Conservation (phyloP, 2,329 filamentous ascomycete species). For the Curvularia sp. region DNA sequence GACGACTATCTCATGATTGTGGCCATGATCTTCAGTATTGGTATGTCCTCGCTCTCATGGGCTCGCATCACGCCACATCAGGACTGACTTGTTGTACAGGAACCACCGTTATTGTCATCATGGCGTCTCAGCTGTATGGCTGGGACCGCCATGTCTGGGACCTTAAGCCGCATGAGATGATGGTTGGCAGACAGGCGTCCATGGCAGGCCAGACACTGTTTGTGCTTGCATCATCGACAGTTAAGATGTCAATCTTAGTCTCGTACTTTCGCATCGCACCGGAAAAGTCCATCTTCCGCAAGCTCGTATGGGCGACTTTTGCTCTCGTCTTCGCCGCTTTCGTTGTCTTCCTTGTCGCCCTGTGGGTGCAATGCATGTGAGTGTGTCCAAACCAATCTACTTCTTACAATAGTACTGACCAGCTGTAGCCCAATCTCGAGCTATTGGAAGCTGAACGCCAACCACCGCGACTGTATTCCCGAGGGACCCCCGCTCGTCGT, state of each 20-base stretch:
- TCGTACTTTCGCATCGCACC: conserved; percentile 52
- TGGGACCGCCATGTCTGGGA: conserved; percentile 52
- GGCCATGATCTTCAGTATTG: conserved; percentile 41
- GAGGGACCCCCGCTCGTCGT: conserved; percentile 56
- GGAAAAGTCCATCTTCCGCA: conserved; percentile 50
- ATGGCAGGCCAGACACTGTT: conserved; percentile 51
- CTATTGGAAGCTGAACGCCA: conserved; percentile 54
- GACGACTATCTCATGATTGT: conserved; percentile 51
- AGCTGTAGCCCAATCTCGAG: conserved; percentile 53
- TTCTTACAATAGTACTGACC: conserved; percentile 28
- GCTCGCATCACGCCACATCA: neutral
- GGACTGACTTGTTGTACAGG: conserved; percentile 3
- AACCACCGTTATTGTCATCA: conserved; percentile 20
- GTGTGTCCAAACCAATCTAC: conserved; percentile 15
- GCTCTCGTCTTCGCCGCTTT: conserved; percentile 46
- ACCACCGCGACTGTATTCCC: conserved; percentile 52
- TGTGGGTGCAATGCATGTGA: conserved; percentile 51
- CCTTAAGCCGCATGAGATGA: conserved; percentile 36
- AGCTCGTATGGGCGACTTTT: conserved; percentile 49
- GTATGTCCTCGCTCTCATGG: conserved; percentile 1
- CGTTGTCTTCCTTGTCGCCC: conserved; percentile 46
- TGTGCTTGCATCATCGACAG: conserved; percentile 49
- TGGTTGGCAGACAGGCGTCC: conserved; percentile 49
- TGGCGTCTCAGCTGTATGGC: conserved; percentile 48
- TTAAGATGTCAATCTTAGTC: conserved; percentile 50